Evolutionary conservation across 305 asterid genomes (phyloP).

Genomic region (Salvia sclarea): DNA sequence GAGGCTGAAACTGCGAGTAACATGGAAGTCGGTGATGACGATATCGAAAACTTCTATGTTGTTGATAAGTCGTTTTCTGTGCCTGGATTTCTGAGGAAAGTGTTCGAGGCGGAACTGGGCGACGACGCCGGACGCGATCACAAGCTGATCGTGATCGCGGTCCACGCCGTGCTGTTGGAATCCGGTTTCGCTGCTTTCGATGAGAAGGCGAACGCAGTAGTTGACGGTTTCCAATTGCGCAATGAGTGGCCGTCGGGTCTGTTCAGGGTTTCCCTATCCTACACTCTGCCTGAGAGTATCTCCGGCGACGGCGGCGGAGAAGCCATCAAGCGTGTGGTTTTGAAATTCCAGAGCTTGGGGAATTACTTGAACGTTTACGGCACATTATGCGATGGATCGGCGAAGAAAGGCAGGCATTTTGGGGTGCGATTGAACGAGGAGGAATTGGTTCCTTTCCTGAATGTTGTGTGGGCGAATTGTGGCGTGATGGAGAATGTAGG

Average conservation of each 20-base stretch:
- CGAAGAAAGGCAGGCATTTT: conserved; percentile 32
- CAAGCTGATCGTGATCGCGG: conserved; percentile 61
- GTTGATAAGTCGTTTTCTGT: conserved; percentile 56
- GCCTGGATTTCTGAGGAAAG: conserved; percentile 84
- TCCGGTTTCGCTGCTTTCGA: conserved; percentile 76
- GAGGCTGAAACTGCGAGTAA: conserved; percentile 24
- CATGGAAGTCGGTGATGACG: conserved; percentile 46
- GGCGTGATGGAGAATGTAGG: conserved; percentile 40
- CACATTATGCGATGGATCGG: conserved; percentile 38
- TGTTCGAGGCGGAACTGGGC: conserved; percentile 61
- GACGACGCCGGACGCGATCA: conserved; percentile 51
- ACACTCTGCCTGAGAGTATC: conserved; percentile 59
- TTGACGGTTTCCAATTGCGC: conserved; percentile 38
- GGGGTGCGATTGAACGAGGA: conserved; percentile 57
- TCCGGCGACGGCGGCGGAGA: neutral
- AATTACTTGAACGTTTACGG: conserved; percentile 61
- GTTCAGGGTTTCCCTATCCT: conserved; percentile 47
- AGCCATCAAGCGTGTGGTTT: conserved; percentile 31
- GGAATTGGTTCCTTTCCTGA: conserved; percentile 59
- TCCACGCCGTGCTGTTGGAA: conserved; percentile 78
- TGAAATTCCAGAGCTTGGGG: conserved; percentile 72
- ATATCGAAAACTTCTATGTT: conserved; percentile 21
- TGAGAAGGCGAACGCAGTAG: conserved; percentile 33
- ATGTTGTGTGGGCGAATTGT: conserved; percentile 81
- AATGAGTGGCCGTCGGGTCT: conserved; percentile 45